Evolutionary conservation across 805 yeast species (phyloP).

Genomic region (Ogataea parapolymorpha): DNA sequence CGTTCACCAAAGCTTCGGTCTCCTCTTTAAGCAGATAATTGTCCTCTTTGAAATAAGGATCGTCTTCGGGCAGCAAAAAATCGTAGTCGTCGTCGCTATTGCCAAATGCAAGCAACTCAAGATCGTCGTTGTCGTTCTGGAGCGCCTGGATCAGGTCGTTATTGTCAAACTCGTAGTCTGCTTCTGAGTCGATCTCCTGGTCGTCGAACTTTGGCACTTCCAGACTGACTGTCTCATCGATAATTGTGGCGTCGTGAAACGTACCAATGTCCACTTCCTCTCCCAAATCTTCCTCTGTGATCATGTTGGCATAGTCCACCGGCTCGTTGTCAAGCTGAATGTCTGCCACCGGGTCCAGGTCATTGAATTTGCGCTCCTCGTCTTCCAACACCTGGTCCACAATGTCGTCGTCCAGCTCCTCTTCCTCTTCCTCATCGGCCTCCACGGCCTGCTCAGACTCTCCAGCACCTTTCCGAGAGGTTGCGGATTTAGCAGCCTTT

Average conservation of each 20-base stretch:
- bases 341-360: conserved; percentile 26
- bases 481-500: conserved; percentile 4
- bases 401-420: conserved; percentile 39
- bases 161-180: conserved; percentile 58
- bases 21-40: conserved; percentile 42
- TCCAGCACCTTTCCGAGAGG: neutral
- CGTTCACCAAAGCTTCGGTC: conserved; percentile 41
- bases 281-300: conserved; percentile 58
- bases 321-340: conserved; percentile 36
- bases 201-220: conserved; percentile 53
- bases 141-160: conserved; percentile 41
- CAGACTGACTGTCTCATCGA: conserved; percentile 30
- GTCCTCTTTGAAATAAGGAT: conserved; percentile 43
- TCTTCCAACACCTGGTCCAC: conserved; percentile 41
- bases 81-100: conserved; percentile 34
- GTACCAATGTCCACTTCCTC: conserved; percentile 41
- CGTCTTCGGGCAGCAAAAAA: conserved; percentile 26
- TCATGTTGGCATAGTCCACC: conserved; percentile 29
- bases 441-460: conserved; percentile 4
- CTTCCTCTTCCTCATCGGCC: conserved; percentile 27
- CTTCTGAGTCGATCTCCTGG: conserved; percentile 48
- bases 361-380: conserved; percentile 37
- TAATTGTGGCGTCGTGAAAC: conserved; percentile 25
- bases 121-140: conserved; percentile 37
- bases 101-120: conserved; percentile 34